Base-by-base conservation (phyloP, 2,329 filamentous ascomycete species). In the Microdochium nivale region DNA sequence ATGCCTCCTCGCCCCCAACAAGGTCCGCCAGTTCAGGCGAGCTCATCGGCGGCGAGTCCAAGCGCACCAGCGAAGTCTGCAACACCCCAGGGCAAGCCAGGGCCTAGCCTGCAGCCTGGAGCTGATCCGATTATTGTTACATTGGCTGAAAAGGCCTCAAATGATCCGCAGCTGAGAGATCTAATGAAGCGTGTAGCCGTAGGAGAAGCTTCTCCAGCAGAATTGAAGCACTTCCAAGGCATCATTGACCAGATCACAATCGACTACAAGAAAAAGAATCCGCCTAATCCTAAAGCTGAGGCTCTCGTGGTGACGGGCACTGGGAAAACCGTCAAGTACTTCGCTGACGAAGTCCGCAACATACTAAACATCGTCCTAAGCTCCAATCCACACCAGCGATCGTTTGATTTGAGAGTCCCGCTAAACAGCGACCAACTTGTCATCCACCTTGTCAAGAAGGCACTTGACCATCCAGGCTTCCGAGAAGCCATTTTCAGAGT, bases 161-260 rank as follows among this genome's bases (percentile, higher is more conserved):
- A 80, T 25, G 86, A 94, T 62, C 78, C 83, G 0, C 77, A 86
- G 51, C 72, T 94, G 10, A 84, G 90, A 52, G 83, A 86, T 33
- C 73, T 94, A 0, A 94, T 94, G 88, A 89, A 89, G 65, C 81
- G 88, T 50, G 88, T 94, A 1, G 88, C 88, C 0, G 83, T 84
- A 25, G 88, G 88, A 1, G 79, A 85, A 58, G 88, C 88, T 0
- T 82, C 80, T 13, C 78, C 81, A 35, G 79, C 83, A 14, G 87
- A 94, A 63, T 70, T 94, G 13, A 81, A 82, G 47, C 80, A 84
- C 55, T 94, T 94, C 59, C 88, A 94, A 63, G 78, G 77, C 48
- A 88, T 94, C 43, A 94, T 94, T 55, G 86, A 90, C 60, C 83
- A 90, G 62, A 78, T 94, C 52, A 90, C 86, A 2, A 67, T 67